Base-by-base conservation (phyloP, 768 basidiomycete genomes). In the Filobasidium wieringae region DNA sequence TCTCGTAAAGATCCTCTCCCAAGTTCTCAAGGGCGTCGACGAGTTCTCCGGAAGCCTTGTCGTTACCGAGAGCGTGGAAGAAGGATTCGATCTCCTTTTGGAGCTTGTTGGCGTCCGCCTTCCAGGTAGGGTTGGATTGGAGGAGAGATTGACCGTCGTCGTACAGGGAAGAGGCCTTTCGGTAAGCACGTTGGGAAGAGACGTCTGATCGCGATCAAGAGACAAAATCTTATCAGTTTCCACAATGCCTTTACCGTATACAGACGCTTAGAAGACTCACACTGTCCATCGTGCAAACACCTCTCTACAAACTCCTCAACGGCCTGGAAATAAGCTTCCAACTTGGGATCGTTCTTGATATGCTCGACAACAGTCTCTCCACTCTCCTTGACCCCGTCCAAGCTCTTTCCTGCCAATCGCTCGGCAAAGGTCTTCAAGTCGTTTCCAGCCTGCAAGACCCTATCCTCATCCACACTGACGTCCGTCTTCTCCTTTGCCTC, bases 391-490 rank as follows among this genome's bases (percentile, higher is more conserved):
- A 73, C 62, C 37, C 65, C 66, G 51, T 75, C 72, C 41, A 77
- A 56, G 30, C 68, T 65, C 63, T 74, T 73, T 37, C 70, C 70
- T 15, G 75, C 70, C 52, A 76, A 66, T 43, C 63, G 63, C 64
- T 77, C 76, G 55, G 75, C 63, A 61, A 76, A 73, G 24, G 65
- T 49, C 57, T 73, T 73, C 31, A 74, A 58, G 57, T 75, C 73
- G 2, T 60, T 50, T 33, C 73, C 68, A 14, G 76, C 75, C 57
- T 74, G 69, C 64, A 73, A 65, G 30, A 74, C 69, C 37, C 72
- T 67, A 41, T 71, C 66, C 53, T 76, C 68, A 36, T 71, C 72
- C 54, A 68, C 68, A 22, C 59, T 58, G 40, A 72, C 55, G 19
- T 72, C 63, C 39, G 65, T 61, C 60, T 74, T 71, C 9, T 68